A percentile compares a stretch with the other conserved stretches of the same genome.
Evolutionary conservation across 2,329 filamentous ascomycete species (phyloP).

Genomic region (Pseudocercospora vitis): DNA sequence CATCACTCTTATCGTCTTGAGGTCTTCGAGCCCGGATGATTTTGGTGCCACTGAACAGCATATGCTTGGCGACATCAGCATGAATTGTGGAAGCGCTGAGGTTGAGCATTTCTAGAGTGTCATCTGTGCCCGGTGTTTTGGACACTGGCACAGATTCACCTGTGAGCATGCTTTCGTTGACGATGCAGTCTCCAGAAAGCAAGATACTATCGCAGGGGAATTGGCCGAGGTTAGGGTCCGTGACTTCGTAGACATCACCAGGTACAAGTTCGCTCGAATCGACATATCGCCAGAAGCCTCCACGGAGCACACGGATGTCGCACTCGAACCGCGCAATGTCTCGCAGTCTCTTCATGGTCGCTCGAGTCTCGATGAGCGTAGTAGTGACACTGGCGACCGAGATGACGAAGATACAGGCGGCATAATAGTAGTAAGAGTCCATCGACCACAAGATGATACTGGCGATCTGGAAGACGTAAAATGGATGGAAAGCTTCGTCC

Average conservation of each 20-base stretch:
- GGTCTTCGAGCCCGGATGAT: conserved; percentile 87
- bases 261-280: conserved; percentile 86
- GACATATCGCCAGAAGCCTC: conserved; percentile 92
- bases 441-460: conserved; percentile 92
- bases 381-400: conserved; percentile 88
- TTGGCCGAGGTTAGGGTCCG: conserved; percentile 82
- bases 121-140: conserved; percentile 79
- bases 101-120: conserved; percentile 73
- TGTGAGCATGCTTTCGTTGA: conserved; percentile 99
- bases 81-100: conserved; percentile 78
- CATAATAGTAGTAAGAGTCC: conserved; percentile 98
- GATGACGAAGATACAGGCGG: conserved; percentile 89
- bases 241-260: conserved; percentile 94
- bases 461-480: conserved; percentile 96
- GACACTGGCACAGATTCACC: conserved; percentile 96
- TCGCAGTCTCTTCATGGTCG: conserved; percentile 85
- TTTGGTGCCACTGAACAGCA: conserved; percentile 92
- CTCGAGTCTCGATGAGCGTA: conserved; percentile 84
- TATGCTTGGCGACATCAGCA: conserved; percentile 80
- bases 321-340: conserved; percentile 96
- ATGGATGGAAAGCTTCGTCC: conserved; percentile 95
- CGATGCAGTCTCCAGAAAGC: conserved; percentile 91
- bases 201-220: conserved; percentile 91
- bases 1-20: conserved; percentile 79
- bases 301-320: conserved; percentile 87